Conservation (phyloP, 2,329 filamentous ascomycete species). For the Epichloe amarillans region DNA sequence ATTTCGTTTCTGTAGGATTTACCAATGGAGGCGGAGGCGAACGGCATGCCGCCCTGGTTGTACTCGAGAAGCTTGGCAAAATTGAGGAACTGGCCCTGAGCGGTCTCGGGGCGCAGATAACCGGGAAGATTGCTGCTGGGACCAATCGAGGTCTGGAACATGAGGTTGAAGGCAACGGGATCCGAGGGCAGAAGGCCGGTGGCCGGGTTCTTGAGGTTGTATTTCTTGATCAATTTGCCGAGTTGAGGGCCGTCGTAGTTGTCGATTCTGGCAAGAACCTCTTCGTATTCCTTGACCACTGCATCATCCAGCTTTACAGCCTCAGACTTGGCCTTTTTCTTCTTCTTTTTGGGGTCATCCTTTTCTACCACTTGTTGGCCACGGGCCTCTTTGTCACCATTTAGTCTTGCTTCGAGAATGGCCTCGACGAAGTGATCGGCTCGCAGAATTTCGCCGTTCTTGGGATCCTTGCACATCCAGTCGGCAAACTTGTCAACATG, state of each 20-base stretch:
- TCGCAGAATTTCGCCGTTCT: slow-evolving; percentile 91
- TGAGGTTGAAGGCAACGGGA: slow-evolving; percentile 91
- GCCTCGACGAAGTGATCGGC: slow-evolving; percentile 96
- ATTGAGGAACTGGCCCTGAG: slow-evolving; percentile 95
- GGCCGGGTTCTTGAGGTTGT: slow-evolving; percentile 77
- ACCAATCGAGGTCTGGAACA: slow-evolving; percentile 95
- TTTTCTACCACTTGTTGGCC: slow-evolving; percentile 68
- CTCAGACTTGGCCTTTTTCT: slow-evolving; percentile 77
- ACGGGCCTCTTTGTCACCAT: slow-evolving; percentile 85
- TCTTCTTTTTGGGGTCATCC: slow-evolving; percentile 61
- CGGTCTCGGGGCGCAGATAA: slow-evolving; percentile 86
- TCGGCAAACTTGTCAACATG: slow-evolving; percentile 98
- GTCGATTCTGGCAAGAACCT: slow-evolving; percentile 83
- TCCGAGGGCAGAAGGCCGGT: slow-evolving; percentile 65
- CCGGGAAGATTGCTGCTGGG: slow-evolving; percentile 78
- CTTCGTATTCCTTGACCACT: slow-evolving; percentile 79
- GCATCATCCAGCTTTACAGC: slow-evolving; percentile 78
- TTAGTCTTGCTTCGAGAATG: slow-evolving; percentile 73
- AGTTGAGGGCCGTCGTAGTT: slow-evolving; percentile 85
- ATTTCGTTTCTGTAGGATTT: slow-evolving; percentile 99
- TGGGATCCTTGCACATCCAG: slow-evolving; percentile 98
- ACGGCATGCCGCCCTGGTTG: slow-evolving; percentile 91
- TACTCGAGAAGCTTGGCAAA: slow-evolving; percentile 94
- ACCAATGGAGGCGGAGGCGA: slow-evolving; percentile 92
- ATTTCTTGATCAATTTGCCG: slow-evolving; percentile 76